Percentiles rank a stretch among this genome's conserved stretches.
Conservation (phyloP, 2,329 filamentous ascomycete genomes). For the Coniochaeta hoffmannii region DNA sequence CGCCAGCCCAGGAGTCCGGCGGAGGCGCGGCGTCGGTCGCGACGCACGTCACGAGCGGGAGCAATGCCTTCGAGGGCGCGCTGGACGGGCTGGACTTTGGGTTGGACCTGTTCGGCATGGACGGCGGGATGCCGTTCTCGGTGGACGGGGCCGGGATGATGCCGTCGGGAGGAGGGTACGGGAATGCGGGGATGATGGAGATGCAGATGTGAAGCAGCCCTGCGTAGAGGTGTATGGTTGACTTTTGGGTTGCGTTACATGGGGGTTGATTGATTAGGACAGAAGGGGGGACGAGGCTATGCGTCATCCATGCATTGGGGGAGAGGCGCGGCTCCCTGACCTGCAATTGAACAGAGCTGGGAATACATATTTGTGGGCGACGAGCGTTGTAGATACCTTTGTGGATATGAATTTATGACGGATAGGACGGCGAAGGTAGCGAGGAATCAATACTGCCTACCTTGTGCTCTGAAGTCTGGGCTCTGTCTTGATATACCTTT, state of each 20-base stretch:
- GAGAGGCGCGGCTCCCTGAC: no score
- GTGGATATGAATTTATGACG: no score
- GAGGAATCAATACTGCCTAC: no score
- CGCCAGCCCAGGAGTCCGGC: background rate
- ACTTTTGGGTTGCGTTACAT: no score
- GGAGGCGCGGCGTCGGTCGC: conserved; percentile 15
- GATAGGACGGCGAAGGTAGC: no score
- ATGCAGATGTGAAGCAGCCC: background rate
- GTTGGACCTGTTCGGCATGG: conserved; percentile 17
- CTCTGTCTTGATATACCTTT: background rate
- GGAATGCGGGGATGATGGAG: background rate
- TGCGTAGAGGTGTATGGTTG: background rate
- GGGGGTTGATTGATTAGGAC: no score
- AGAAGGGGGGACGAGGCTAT: no score
- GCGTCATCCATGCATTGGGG: no score
- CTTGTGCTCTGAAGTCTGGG: background rate
- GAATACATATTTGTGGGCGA: no score
- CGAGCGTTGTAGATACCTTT: no score
- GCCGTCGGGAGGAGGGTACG: conserved; percentile 10
- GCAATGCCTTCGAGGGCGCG: conserved; percentile 25
- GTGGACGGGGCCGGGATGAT: conserved; percentile 21
- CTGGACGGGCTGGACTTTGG: conserved; percentile 25
- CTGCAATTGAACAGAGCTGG: no score
- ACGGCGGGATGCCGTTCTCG: conserved; percentile 16
- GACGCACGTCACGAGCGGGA: conserved; percentile 18